Base-by-base conservation (phyloP, 140 eudicot species). In the Senecio squalidus region DNA sequence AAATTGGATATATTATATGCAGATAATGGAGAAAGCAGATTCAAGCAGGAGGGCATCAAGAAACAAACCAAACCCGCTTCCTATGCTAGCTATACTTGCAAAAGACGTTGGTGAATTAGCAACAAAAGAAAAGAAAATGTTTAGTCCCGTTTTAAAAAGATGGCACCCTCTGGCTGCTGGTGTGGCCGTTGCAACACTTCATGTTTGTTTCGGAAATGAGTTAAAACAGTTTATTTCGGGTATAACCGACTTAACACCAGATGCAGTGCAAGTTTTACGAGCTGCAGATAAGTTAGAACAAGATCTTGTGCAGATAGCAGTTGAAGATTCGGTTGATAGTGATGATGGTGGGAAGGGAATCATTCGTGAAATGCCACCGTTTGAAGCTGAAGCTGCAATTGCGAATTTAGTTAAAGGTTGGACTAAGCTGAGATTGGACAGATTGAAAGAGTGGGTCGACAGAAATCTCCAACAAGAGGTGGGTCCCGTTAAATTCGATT, bases 151-250 rank as follows among this genome's bases (percentile, higher is more conserved):
- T 67, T 66, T 92, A 58, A 92, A 92, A 80, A 74, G 64, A 69
- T 92, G 98, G 98, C 95, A 92, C 67, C 96, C 98, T 9, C 79
- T 92, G 72, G 96, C 98, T 27, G 98, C 96, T 24, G 98, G 98
- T 56, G 96, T 87, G 28, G 98, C 95, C 46, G 96, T 87, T 54
- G 98, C 98, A 54, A 92, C 98, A 30, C 95, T 92, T 63, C 98
- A 92, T 57, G 79, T 84, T 64, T 92, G 98, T 74, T 92, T 81
- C 24, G 96, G 96, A 50, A 92, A 87, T 55, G 98, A 92, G 71
- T 73, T 92, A 40, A 92, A 84, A 80, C 98, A 92, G 53, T 92
- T 92, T 47, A 78, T 87, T 74, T 81, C 96, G 20, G 82, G 98
- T 44, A 87, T 92, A 60, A 79, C 86, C 1, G 98, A 92, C 57